These are phyloP conservation scores for Hanseniaspora guilliermondii DNA, from an alignment of 805 yeast genomes.

Conservation along the genomic window DNA sequence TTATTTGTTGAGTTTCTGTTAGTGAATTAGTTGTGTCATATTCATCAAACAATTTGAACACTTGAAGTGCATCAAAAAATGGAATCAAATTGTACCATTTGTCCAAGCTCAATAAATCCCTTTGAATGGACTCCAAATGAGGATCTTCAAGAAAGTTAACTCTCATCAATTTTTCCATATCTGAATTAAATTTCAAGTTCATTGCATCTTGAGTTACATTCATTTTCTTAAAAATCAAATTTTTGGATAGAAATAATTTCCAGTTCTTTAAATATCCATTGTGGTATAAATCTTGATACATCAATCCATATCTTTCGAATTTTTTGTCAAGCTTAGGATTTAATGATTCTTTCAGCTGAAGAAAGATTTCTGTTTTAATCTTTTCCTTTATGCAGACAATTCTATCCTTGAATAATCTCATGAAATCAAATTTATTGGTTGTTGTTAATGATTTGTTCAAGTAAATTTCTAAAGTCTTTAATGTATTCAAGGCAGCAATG, in stretches of 20 bases:
- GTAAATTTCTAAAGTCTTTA: conserved; percentile 59
- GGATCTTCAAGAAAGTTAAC: conserved; percentile 24
- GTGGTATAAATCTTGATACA: conserved; percentile 41
- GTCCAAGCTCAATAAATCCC: conserved; percentile 14
- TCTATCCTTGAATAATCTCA: conserved; percentile 58
- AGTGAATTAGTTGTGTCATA: not conserved
- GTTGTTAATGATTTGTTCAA: conserved; percentile 59
- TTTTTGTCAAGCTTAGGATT: conserved; percentile 49
- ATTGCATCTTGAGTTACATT: conserved; percentile 4
- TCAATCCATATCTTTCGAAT: conserved; percentile 33
- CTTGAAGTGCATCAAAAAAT: conserved; percentile 69
- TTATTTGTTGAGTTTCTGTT: conserved; percentile 30
- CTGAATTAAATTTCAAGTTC: conserved; percentile 57
- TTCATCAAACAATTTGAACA: conserved; percentile 43
- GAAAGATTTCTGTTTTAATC: conserved; percentile 63
- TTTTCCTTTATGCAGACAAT: conserved; percentile 63
- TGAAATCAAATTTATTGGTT: conserved; percentile 50
- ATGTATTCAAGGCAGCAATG: conserved; percentile 72
- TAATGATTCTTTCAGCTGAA: conserved; percentile 53
- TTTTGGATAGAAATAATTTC: conserved; percentile 33
- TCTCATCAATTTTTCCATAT: conserved; percentile 70
- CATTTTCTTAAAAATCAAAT: conserved; percentile 40
- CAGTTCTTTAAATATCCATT: conserved; percentile 42
- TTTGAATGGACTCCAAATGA: not conserved
- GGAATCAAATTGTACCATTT: conserved; percentile 50